Evolutionary conservation across 164 flowering plant genomes (phyloP), one percentile per base, ranked within the genome.

Genomic region (Magnolia officinalis): DNA sequence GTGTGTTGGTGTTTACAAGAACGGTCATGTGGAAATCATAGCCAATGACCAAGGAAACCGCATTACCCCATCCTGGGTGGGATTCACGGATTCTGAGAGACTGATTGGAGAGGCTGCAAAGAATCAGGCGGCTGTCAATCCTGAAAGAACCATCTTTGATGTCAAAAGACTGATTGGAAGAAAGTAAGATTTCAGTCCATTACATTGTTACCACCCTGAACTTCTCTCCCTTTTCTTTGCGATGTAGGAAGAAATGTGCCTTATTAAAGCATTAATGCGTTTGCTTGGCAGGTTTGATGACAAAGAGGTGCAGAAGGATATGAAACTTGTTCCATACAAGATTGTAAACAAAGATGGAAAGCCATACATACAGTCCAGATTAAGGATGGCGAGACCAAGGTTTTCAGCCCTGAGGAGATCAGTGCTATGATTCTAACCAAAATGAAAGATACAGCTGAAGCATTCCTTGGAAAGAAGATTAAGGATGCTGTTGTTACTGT

Each of bases 391-490:
- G 95, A 92, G 77, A 89, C 88, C 26, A 93, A 92, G 86, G 91
- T 90, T 45, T 89, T 93, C 81, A 90, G 95, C 82, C 98, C 98
- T 50, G 97, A 94, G 84, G 98, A 93, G 77, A 83, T 93, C 77
- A 93, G 98, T 74, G 96, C 98, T 37, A 93, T 93, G 98, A 74
- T 93, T 77, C 83, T 92, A 63, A 87, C 81, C 19, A 93, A 91
- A 82, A 93, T 93, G 98, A 93, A 91, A 89, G 96, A 93, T 80
- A 93, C 98, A 68, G 98, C 98, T 31, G 98, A 93, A 78, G 91
- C 95, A 72, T 93, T 88, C 89, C 93, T 93, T 77, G 98, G 98
- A 51, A 92, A 93, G 92, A 90, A 88, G 80, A 89, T 93, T 70
- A 93, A 92, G 90, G 95, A 93, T 83, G 98, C 98, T 50, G 96